Base-by-base conservation (phyloP, 768 basidiomycete species). In the Gloeostereum incarnatum region DNA sequence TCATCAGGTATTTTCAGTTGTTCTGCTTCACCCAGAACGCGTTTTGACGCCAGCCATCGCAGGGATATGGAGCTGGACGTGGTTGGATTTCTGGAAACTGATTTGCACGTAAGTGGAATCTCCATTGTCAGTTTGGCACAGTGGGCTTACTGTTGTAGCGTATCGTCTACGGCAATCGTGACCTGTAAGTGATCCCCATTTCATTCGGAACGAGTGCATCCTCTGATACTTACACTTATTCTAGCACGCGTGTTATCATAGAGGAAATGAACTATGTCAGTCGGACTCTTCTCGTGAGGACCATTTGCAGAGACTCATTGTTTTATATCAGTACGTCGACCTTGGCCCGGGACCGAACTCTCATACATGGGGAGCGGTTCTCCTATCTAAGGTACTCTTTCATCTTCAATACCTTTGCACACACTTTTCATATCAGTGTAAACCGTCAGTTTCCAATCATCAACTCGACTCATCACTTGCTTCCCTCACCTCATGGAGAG, bases 281-380 rank as follows among this genome's bases (percentile, higher is more conserved):
- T 32, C 11, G 6, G 8, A 5, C 10, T 26, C 31, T 30, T 38
- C 14, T 6, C 10, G 20, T 19, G 6, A 5, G 19, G 34, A 8
- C 6, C 25, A 7, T 39, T 42, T 17, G 32, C 31, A 25, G 21
- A 30, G 17, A 27, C 16, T 41, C 39, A 26, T 33, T 40, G 43
- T 29, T 24, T 31, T 32, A 42, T 42, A 7, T 24, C 45, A 91
- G 86, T 77, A 91, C 52, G 83, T 89, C 4, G 91, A 94, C 50
- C 64, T 90, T 10, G 91, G 91, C 2, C 91, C 90, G 3, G 87
- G 87, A 27, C 88, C 89, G 2, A 84, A 87, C 51, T 64, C 78
- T 36, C 89, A 93, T 51, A 93, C 90, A 0, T 93, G 90, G 90
- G 90, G 90, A 34, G 83, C 82, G 19, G 78, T 69, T 4, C 63